These are phyloP conservation scores for Nicotiana knightiana DNA, from an alignment of 257 asterid species.

Conservation along the genomic window DNA sequence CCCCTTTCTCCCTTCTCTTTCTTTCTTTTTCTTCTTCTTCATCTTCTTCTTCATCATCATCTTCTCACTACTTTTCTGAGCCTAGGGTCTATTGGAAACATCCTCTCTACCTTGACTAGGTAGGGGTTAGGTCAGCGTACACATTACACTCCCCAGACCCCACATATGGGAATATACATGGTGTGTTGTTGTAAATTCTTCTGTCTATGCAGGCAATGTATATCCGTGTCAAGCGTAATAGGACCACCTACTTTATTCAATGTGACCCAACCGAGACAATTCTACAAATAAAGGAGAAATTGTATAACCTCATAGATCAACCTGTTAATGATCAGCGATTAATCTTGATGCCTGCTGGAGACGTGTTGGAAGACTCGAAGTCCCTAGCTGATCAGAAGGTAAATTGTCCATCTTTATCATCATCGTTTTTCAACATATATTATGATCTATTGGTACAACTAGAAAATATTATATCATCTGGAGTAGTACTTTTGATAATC, in stretches of 20 bases:
- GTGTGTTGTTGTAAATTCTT: neutral
- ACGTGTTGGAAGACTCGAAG: slow-evolving; percentile 72
- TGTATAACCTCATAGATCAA: slow-evolving; percentile 70
- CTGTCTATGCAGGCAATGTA: slow-evolving; percentile 57
- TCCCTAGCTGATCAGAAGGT: slow-evolving; percentile 94
- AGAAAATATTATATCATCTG: neutral
- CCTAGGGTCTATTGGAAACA: no score
- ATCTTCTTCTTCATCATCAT: no score
- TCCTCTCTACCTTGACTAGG: no score
- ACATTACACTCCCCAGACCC: no score
- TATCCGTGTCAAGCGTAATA: slow-evolving; percentile 86
- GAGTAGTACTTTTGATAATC: neutral
- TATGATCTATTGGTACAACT: neutral
- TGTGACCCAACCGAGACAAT: slow-evolving; percentile 80
- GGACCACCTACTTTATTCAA: slow-evolving; percentile 80
- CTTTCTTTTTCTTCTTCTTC: no score
- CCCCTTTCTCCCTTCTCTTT: no score
- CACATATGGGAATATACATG: no score
- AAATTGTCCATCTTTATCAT: neutral
- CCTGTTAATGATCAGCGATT: slow-evolving; percentile 67
- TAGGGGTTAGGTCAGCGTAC: no score
- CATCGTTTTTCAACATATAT: neutral
- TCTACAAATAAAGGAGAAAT: slow-evolving; percentile 74
- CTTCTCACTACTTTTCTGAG: no score
- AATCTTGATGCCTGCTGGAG: slow-evolving; percentile 45